Conservation (phyloP, 225 moss, liverwort and hornwort genomes). For the Asterella californica region DNA sequence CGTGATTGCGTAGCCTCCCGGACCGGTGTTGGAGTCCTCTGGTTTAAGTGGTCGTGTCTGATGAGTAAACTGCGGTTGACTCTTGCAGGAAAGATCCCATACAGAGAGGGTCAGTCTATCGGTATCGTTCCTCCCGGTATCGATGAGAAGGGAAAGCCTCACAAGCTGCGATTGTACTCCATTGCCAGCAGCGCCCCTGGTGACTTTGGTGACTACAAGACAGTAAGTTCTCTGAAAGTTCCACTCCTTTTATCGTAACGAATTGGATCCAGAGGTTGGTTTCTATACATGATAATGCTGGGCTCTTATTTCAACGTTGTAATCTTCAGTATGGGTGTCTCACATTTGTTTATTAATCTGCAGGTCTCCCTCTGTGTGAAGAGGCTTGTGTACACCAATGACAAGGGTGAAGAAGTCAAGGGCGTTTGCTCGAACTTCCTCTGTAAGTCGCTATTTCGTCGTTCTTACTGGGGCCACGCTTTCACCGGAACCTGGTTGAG, state of each 20-base stretch:
- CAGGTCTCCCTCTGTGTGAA: conserved; percentile 61
- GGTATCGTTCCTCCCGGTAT: conserved; percentile 54
- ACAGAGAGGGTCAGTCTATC: conserved; percentile 67
- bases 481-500: not conserved
- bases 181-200: conserved; percentile 71
- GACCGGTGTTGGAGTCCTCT: too few relatives aligned
- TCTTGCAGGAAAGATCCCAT: conserved; percentile 51
- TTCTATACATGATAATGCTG: too few relatives aligned
- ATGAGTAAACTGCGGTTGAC: not conserved
- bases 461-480: too few relatives aligned
- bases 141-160: conserved; percentile 57
- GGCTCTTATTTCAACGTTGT: too few relatives aligned
- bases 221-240: conserved; percentile 28
- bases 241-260: not conserved
- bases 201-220: conserved; percentile 64
- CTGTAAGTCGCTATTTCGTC: too few relatives aligned
- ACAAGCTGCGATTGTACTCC: conserved; percentile 64
- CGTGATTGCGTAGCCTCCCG: too few relatives aligned
- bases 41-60: too few relatives aligned
- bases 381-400: conserved; percentile 61
- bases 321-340: not conserved
- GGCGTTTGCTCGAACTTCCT: conserved; percentile 71
- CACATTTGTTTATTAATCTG: not conserved
- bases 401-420: conserved; percentile 60
- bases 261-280: too few relatives aligned